Conservation (phyloP, 2,329 filamentous ascomycete species). For the Trichoderma endophyticum region DNA sequence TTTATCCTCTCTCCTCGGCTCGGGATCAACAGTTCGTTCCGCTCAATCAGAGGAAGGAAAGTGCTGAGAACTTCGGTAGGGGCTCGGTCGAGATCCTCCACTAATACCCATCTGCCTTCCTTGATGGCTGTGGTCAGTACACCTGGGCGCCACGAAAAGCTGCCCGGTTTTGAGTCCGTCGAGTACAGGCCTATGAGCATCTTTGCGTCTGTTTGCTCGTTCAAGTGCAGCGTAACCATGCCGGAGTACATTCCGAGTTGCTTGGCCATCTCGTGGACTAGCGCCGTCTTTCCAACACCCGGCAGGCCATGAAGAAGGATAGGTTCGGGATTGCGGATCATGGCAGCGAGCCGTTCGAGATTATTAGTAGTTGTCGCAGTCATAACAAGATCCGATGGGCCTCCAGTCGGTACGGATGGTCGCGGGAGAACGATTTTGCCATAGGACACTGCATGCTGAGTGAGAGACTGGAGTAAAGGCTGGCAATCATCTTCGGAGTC, state of each 20-base stretch:
- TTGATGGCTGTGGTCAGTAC: slow-evolving; percentile 89
- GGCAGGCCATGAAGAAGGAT: slow-evolving; percentile 78
- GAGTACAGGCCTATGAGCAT: slow-evolving; percentile 93
- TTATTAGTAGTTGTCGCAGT: slow-evolving; percentile 74
- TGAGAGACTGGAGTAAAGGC: slow-evolving; percentile 45
- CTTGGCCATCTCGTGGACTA: slow-evolving; percentile 78
- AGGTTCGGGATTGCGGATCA: slow-evolving; percentile 66
- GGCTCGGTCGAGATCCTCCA: slow-evolving; percentile 93
- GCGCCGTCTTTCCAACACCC: slow-evolving; percentile 85
- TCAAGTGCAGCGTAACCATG: slow-evolving; percentile 93
- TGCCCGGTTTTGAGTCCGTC: slow-evolving; percentile 80
- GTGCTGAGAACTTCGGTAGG: slow-evolving; percentile 94
- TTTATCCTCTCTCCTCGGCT: slow-evolving; percentile 82
- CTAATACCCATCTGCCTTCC: slow-evolving; percentile 94
- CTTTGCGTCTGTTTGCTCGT: slow-evolving; percentile 98
- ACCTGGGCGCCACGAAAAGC: slow-evolving; percentile 88
- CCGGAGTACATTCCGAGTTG: slow-evolving; percentile 73
- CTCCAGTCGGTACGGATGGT: slow-evolving; percentile 47
- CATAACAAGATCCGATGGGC: slow-evolving; percentile 55
- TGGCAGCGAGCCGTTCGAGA: slow-evolving; percentile 63
- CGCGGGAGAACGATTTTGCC: slow-evolving; percentile 66
- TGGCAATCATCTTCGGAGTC: slow-evolving; percentile 16
- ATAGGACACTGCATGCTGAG: slow-evolving; percentile 60
- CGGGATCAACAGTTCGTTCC: slow-evolving; percentile 84
- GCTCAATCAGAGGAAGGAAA: slow-evolving; percentile 86